Evolutionary conservation across 768 basidiomycete species (phyloP), one percentile per base, ranked within the genome.

Genomic region (Termitomyces sp.): DNA sequence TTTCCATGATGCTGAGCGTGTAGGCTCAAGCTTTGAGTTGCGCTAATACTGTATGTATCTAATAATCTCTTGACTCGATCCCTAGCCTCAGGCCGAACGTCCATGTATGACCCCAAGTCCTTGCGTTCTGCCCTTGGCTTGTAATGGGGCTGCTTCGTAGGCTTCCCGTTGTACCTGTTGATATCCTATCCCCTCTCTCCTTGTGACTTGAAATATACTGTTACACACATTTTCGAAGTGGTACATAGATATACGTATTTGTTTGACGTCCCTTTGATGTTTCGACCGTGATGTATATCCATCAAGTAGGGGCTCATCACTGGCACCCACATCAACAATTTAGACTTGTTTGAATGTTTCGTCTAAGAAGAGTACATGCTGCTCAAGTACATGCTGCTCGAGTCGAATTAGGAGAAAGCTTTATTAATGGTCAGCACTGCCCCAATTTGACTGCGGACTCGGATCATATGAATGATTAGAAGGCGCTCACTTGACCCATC

Each of bases 1-100:
- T 61, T 80, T 80, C 38, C 92, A 96, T 68, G 83, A 92, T 48
- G 87, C 89, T 15, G 87, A 91, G 70, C 77, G 80, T 45, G 84
- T 84, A 59, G 89, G 81, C 69, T 86, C 90, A 34, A 86, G 84
- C 67, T 94, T 96, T 68, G 94, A 96, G 78, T 90, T 96, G 75
- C 90, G 94, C 63, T 94, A 79, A 77, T 66, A 66, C 43, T 61
- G 47, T 62, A 63, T 59, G 50, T 42, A 40, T 65, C 25, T 64
- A 63, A 51, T 62, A 60, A 66, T 64, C 31, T 45, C 52, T 62
- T 57, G 57, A 56, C 53, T 60, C 52, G 40, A 63, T 40, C 25
- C 17, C 50, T 57, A 60, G 65, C 46, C 60, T 42, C 57, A 48
- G 63, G 51, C 49, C 31, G 66, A 40, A 59, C 50, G 49, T 60